A percentile compares a stretch with the other conserved stretches of the same genome.
Evolutionary conservation across 1,284 basidiomycete species (phyloP).

Genomic region (Wallemia ichthyophaga): DNA sequence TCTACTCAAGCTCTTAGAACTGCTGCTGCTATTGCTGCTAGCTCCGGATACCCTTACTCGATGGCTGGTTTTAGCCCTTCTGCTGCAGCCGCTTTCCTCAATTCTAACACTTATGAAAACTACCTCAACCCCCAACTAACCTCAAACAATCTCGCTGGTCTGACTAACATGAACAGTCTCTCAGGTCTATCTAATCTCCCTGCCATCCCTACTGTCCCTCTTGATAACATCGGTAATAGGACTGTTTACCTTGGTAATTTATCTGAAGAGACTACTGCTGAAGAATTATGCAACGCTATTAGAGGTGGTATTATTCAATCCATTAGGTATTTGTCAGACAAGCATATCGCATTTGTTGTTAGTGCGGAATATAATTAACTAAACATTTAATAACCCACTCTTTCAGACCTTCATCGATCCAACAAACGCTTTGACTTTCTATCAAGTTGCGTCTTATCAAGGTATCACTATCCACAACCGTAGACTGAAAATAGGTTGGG

Average conservation of each 20-base stretch:
- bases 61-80: background rate
- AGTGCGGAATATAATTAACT: background rate
- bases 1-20: conserved; percentile 11
- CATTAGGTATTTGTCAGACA: conserved; percentile 69
- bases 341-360: conserved; percentile 36
- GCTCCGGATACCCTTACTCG: conserved; percentile 1
- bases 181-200: too few relatives aligned
- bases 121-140: conserved; percentile 16
- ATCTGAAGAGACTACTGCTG: conserved; percentile 63
- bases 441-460: conserved; percentile 57
- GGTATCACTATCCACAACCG: conserved; percentile 68
- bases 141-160: conserved; percentile 26
- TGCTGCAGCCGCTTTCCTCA: background rate
- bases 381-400: background rate
- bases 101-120: background rate
- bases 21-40: conserved; percentile 14
- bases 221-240: conserved; percentile 28
- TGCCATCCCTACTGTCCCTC: conserved; percentile 8
- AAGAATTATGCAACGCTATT: conserved; percentile 78
- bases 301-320: conserved; percentile 71
- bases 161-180: too few relatives aligned
- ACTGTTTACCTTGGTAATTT: conserved; percentile 83
- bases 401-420: conserved; percentile 47
- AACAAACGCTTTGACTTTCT: conserved; percentile 63
- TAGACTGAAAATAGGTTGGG: conserved; percentile 79